Evolutionary conservation across 202 grass and related monocot genomes (phyloP), one percentile per base, ranked within the genome.

Genomic region (Brachypodium distachyon): DNA sequence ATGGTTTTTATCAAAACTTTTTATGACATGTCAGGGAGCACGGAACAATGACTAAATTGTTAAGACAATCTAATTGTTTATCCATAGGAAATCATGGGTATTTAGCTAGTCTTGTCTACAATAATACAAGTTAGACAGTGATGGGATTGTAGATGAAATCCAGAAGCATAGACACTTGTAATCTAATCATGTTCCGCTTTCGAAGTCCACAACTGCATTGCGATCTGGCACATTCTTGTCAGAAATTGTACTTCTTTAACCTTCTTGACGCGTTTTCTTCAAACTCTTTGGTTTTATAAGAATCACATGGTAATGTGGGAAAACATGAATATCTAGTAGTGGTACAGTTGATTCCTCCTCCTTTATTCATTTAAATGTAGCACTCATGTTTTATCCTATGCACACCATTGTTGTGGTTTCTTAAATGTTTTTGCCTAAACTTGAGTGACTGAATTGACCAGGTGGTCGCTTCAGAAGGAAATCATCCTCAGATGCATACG

Each of bases 381-480:
- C 33, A 36, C 6, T 36, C n/a, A 1, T 32, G 33, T 40, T 67
- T 28, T 13, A 9, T 38, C 17, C n/a, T 72, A 22, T 13, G 2
- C 11, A 11, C 57, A 40, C 0, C 16, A 25, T 75, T 46, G 49
- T 47, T 70, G 2, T 41, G 7, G 33, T 21, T 1, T 37, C 0
- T 46, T 70, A 36, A 6, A n/a, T 56, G 9, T 11, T 39, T 31
- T 46, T 71, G 6, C 25, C 33, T 88, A 77, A 88, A 34, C 31
- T 60, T 37, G 6, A 27, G 22, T 16, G 32, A 23, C 40, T 46
- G 37, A 61, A 77, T 83, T 58, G 56, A 77, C 64, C 78, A 83
- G 83, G 86, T 48, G 86, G 90, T 25, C 90, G 94, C 72, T 91
- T 97, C 70, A 85, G 94, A 85, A 97, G 94, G 89, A 97, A 97